These are phyloP conservation scores for Rhodotorula sphaerocarpa DNA, from an alignment of 768 basidiomycete genomes.

Conservation along the genomic window DNA sequence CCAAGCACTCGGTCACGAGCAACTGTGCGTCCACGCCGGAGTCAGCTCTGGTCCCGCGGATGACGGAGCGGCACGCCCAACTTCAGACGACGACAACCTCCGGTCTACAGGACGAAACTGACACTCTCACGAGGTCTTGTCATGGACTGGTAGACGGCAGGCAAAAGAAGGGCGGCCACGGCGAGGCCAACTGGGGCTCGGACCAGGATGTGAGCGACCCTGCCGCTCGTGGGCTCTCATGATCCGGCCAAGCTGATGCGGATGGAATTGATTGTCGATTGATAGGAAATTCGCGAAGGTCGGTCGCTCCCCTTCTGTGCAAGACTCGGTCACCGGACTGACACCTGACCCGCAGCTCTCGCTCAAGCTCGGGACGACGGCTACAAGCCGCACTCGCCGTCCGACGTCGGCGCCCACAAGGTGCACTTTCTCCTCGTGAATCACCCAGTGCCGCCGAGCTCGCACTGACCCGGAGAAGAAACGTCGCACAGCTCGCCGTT, in stretches of 20 bases:
- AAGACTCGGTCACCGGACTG: no score
- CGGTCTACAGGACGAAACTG: no score
- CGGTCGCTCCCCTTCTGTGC: no score
- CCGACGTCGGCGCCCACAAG: slow-evolving; percentile 1
- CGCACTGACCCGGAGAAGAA: no score
- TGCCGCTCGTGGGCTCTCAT: background rate
- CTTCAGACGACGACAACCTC: no score
- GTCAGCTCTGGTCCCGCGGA: background rate
- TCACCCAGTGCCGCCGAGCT: no score
- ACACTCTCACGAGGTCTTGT: background rate
- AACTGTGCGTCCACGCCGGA: background rate
- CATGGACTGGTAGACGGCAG: background rate
- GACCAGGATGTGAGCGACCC: background rate
- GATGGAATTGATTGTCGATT: no score
- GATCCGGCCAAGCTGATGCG: background rate
- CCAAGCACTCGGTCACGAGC: background rate
- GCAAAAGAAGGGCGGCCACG: background rate
- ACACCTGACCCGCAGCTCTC: background rate
- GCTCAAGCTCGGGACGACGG: background rate
- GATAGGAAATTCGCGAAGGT: slow-evolving; percentile 2
- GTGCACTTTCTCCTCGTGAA: no score
- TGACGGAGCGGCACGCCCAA: background rate
- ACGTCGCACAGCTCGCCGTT: background rate
- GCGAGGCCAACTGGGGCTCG: slow-evolving; percentile 3
- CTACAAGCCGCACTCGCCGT: slow-evolving; percentile 1